Base-by-base conservation (phyloP, 2,329 filamentous ascomycete genomes). In the Epicoccum nigrum region DNA sequence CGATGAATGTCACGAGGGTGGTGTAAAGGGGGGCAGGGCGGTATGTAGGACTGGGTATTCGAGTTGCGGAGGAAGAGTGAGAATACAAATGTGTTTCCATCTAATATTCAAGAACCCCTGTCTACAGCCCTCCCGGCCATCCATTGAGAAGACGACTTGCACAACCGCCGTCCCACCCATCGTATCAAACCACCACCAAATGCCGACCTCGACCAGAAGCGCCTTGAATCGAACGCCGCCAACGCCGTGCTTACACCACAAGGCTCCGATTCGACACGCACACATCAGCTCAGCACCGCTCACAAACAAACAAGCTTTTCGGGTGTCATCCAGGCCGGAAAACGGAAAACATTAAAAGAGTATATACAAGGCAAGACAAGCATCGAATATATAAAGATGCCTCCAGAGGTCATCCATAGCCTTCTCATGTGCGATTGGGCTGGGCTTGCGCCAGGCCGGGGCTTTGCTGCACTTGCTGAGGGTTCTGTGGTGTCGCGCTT, bases 401-500 rank as follows among this genome's bases (percentile, higher is more conserved):
- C 58, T 62, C 56, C 60, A 54, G 54, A 61, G 55, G 61, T 40
- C 32, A 44, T 43, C 50, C 34, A 4, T 41, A 21, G 42, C 43
- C 47, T 30, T 28, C 38, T 54, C 51, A 53, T 8, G 50, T 13
- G 21, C 50, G 38, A 13, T 53, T 53, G 28, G 67, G 52, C 55
- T 70, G 69, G 31, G 67, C 67, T 55, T 71, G 68, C 53, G 69
- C 65, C 48, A 69, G 55, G 21, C 64, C 62, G 7, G 68, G 68
- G 51, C 68, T 71, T 46, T 71, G 67, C 56, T 67, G 63, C 55
- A 69, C 63, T 49, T 62, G 59, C 51, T 69, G 63, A 27, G 68
- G 62, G 40, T 72, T 72, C 43, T 72, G 71, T 11, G 72, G 72
- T 28, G 72, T 74, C 19, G 70, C 71, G 55, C 72, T 74, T 43